Evolutionary conservation across 202 grass and related monocot genomes (phyloP), one percentile per base, ranked within the genome.

Genomic region (Miscanthus sacchariflorus): DNA sequence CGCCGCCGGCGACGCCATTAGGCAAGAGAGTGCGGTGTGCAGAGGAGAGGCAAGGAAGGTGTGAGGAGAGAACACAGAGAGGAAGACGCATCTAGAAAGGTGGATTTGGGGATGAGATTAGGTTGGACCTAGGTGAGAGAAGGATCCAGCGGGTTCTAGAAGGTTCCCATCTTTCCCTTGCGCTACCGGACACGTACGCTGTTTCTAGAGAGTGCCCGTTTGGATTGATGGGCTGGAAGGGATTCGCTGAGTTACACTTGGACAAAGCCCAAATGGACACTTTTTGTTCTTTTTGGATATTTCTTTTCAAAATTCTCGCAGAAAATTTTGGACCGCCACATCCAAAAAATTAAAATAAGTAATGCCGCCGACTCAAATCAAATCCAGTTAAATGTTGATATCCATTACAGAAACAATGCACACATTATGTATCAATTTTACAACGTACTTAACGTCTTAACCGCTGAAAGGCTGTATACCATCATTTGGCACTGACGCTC

Each of bases 101-200:
- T 70, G 43, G 70, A 68, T 64, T 87, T 33, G 46, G 79, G 72
- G 64, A 58, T 1, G 68, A 36, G 66, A 66, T 70, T 64, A 77
- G 78, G 54, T 67, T 87, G 56, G 11, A 40, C 80, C 69, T 72
- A 38, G 54, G 65, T 54, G 48, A 80, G 83, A 52, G 89, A 86
- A 93, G 68, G 58, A 89, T 92, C 90, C 81, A 91, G 86, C 38
- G 68, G 87, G n/a, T 92, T 92, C 90, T 92, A 85, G 90, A 92
- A 91, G 86, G 77, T 91, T 91, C 86, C 72, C 24, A 14, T 4
- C 12, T 71, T 49, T 82, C 50, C 74, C 74, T 12, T 12, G 27
- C 74, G 43, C 59, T 25, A 28, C 23, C 70, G 12, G 63, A 76
- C 86, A 81, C 90, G 81, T 85, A 81, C 15, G 68, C 63, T 2